phyloP scores from a whole-genome alignment of 805 yeast species.

The Saccharomycopsis fermentans region DNA sequence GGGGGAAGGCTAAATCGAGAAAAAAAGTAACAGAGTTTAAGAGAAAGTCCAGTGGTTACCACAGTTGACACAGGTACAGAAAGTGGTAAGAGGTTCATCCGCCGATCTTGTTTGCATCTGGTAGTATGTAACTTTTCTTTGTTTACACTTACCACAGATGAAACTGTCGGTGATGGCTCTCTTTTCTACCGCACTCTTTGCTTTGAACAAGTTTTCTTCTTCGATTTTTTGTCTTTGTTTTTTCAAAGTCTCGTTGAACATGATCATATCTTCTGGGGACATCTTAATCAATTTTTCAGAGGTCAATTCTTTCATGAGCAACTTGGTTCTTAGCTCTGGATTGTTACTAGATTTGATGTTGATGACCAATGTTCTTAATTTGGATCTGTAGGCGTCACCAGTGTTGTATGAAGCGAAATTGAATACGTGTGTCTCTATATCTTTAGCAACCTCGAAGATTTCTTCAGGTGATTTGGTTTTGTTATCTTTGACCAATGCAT shows the following conservation, averaged over 20 bases:
- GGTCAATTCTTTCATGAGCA: constrained; percentile 55
- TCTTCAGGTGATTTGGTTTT: constrained; percentile 38
- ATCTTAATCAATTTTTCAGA: constrained; percentile 62
- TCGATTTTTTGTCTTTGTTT: constrained; percentile 78
- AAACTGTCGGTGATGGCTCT: constrained; percentile 94
- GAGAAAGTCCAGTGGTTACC: constrained; percentile 98
- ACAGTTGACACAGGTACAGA: constrained; percentile 95
- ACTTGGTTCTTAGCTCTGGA: constrained; percentile 66
- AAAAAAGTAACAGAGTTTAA: constrained; percentile 22
- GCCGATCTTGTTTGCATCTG: constrained; percentile 98
- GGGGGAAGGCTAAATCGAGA: too few relatives aligned
- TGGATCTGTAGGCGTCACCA: constrained; percentile 59
- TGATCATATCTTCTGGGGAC: constrained; percentile 91
- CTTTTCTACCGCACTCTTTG: constrained; percentile 94
- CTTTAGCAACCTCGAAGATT: constrained; percentile 53
- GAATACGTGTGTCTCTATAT: constrained; percentile 66
- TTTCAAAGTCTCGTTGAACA: constrained; percentile 89
- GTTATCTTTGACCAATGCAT: constrained; percentile 80
- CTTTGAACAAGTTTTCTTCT: constrained; percentile 85
- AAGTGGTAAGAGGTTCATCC: constrained; percentile 96
- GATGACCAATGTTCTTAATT: constrained; percentile 76
- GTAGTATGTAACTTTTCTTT: constrained; percentile 91
- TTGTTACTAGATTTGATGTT: constrained; percentile 84
- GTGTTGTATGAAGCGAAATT: constrained; percentile 47
- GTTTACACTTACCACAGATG: constrained; percentile 96